Evolutionary conservation across 2,329 filamentous ascomycete genomes (phyloP).

Genomic region (Cadophora gregata): DNA sequence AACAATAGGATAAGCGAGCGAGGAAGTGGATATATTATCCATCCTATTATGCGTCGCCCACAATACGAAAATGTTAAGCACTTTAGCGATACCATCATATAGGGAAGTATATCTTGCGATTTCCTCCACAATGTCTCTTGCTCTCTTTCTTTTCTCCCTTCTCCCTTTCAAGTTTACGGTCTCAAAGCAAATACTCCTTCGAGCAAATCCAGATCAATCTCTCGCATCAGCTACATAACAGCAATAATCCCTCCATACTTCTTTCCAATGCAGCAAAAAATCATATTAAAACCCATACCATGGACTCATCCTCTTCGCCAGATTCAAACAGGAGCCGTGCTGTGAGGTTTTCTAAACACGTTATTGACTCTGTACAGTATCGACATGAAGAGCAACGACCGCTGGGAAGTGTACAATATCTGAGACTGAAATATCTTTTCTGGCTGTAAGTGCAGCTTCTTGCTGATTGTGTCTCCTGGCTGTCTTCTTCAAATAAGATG

Average conservation of each 20-base stretch:
- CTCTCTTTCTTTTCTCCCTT: neutral
- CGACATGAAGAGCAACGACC: neutral
- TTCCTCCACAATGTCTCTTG: neutral
- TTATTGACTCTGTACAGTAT: no score
- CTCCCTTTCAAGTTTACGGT: neutral
- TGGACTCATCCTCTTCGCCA: neutral
- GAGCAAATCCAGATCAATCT: neutral
- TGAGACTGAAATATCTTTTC: no score
- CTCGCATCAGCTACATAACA: neutral
- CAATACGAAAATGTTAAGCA: neutral
- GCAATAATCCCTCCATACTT: neutral
- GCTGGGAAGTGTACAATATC: neutral
- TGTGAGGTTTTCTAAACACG: no score
- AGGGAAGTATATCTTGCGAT: neutral
- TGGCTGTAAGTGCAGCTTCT: no score
- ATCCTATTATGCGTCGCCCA: neutral
- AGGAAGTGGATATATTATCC: neutral
- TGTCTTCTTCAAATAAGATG: no score
- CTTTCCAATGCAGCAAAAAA: neutral
- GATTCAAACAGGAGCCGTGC: no score
- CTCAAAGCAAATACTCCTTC: neutral
- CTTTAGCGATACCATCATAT: neutral
- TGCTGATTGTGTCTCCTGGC: no score
- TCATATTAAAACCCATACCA: neutral
- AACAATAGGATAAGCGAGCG: neutral